Base-by-base conservation (phyloP, 129 eudicot species). In the Logfia minima region DNA sequence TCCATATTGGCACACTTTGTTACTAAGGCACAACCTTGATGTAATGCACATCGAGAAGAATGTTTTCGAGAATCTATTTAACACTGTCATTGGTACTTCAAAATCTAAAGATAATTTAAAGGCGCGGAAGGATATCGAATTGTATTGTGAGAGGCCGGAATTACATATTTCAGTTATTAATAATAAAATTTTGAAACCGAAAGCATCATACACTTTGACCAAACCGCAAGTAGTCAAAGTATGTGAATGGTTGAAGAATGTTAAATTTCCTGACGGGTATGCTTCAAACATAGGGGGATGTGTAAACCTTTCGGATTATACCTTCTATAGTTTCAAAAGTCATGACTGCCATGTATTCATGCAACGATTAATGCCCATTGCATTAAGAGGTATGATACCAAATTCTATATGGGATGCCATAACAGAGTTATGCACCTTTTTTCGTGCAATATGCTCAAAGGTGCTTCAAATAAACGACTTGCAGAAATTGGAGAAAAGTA, bases 21-120 rank as follows among this genome's bases (percentile, higher is more conserved):
- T 74, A 16, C 37, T 74, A 4, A 21, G 78, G 17, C 69, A 74
- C 53, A 74, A 74, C 66, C 66, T 67, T 19, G 17, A 37, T 18
- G 72, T 37, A 11, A 37, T 67, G 72, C 61, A 71, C 32, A 43
- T 71, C 6, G 71, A 75, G 37, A 75, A 75, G 39, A 75, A 75
- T 63, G 61, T 60, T 7, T 75, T 75, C 41, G 79, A 75, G 22
- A 77, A 77, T 77, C 1, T 68, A 1, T 77, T 77, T 32, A 34
- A 77, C 34, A 77, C 68, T 4, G 26, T 68, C 23, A 77, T 77
- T 60, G 81, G 28, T 17, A 77, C 45, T 32, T 48, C 61, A 0
- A 77, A 69, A 55, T 39, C 81, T 3, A 77, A 67, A 37, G 81
- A 77, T 13, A 77, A 77, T 43, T 6, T 37, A 0, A 68, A 69